Percentiles rank a stretch among this genome's conserved stretches.
These are phyloP conservation scores for Castanea sativa DNA, from an alignment of 306 rosid genomes.

Conservation along the genomic window DNA sequence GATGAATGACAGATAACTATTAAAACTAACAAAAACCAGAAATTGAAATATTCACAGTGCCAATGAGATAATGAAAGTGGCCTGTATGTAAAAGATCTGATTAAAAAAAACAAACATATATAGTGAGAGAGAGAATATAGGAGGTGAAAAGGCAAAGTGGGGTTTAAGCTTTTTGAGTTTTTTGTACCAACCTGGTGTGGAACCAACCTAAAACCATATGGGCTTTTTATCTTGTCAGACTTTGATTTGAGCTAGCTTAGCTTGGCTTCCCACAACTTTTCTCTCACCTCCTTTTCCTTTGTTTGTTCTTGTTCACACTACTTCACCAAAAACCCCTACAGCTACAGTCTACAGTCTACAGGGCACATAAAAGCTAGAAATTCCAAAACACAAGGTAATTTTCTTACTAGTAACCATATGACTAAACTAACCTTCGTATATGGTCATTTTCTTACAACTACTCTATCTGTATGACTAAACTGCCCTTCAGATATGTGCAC, in stretches of 20 bases:
- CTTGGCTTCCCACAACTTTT: constrained; percentile 50
- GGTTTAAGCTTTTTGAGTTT: constrained; percentile 31
- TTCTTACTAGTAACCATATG: neutral
- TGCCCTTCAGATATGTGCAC: too few relatives aligned
- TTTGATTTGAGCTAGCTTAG: constrained; percentile 39
- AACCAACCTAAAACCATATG: constrained; percentile 57
- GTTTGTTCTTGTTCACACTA: constrained; percentile 15
- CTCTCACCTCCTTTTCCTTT: constrained; percentile 31
- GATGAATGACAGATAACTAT: constrained; percentile 32
- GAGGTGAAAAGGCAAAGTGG: constrained; percentile 39
- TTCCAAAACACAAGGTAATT: neutral
- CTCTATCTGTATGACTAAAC: too few relatives aligned
- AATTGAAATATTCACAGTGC: constrained; percentile 25
- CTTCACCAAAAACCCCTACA: neutral
- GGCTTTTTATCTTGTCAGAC: constrained; percentile 41
- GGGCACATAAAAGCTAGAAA: neutral
- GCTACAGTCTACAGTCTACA: neutral
- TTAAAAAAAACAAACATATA: neutral
- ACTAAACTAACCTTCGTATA: neutral
- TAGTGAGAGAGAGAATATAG: constrained; percentile 18
- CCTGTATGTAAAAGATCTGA: constrained; percentile 8
- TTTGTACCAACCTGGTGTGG: constrained; percentile 52
- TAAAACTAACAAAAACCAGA: constrained; percentile 20
- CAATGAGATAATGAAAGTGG: constrained; percentile 28
- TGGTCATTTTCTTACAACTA: neutral